Base-by-base conservation (phyloP, 495 filamentous ascomycete genomes). In the Talaromyces wortmannii region DNA sequence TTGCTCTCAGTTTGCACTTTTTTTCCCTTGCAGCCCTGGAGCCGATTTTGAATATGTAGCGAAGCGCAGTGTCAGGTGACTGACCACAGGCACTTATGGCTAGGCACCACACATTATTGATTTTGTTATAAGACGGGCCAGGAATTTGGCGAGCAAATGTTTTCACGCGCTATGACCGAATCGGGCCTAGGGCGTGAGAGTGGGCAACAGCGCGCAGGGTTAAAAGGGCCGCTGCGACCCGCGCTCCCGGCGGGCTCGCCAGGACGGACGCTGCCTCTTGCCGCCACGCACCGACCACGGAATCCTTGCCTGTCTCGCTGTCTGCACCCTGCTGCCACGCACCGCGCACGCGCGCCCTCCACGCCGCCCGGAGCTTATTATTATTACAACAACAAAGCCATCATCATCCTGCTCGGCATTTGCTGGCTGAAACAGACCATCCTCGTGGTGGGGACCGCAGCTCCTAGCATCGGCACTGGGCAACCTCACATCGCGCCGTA, bases 161-260 rank as follows among this genome's bases (percentile, higher is more conserved):
- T 23, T 23, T 23, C 23, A 23, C 23, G 23, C 23, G 23, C 23
- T 23, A 23, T 23, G 23, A 4, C 23, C 23, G 23, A 23, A 23
- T 23, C 23, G 23, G 23, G 23, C 2, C 23, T 23, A 23, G 23
- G 23, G 23, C 23, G 23, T 4, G 45, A 13, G 45, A 10, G 13
- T 2, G 13, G 10, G 17, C 10, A 11, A 48, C 45, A 17, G 18
- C 40, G 52, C 52, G 52, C 52, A 53, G 52, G 52, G 52, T 53
- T 53, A 53, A 53, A 53, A 53, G 52, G 50, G 52, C 36, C 40
- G 52, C 52, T 46, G 52, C 42, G 52, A 53, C 52, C 52, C 44
- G 52, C 52, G 42, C 53, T n/a, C 13, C 57, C 44, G 45, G 12
- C 29, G 33, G 33, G 31, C 31, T 40, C 43, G 7, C 45, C 29